phyloP scores from a whole-genome alignment of 2,329 filamentous ascomycete species.

The Paecilomyces sp. region DNA sequence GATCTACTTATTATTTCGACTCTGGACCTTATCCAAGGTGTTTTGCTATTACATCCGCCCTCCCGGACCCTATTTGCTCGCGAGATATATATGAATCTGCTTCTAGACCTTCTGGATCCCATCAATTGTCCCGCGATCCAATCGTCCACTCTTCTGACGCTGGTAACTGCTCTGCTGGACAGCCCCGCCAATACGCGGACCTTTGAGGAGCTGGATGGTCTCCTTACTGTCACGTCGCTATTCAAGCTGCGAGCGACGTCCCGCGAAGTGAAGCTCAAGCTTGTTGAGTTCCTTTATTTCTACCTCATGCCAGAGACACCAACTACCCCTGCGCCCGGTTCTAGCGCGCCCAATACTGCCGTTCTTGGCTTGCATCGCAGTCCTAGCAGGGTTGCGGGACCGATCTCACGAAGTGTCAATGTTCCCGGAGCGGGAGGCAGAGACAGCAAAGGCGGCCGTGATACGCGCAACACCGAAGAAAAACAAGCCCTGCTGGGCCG shows the following conservation, averaged over 20 bases:
- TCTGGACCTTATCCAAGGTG: constrained; percentile 81
- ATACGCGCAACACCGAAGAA: constrained; percentile 65
- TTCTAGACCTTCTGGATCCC: constrained; percentile 89
- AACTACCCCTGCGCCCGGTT: constrained; percentile 15
- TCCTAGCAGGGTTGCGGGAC: constrained; percentile 59
- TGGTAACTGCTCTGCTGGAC: constrained; percentile 83
- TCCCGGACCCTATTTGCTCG: constrained; percentile 80
- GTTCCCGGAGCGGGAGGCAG: constrained; percentile 17
- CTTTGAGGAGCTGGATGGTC: constrained; percentile 85
- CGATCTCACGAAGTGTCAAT: constrained; percentile 41
- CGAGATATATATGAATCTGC: constrained; percentile 92
- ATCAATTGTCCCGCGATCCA: constrained; percentile 89
- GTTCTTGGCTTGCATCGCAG: constrained; percentile 54
- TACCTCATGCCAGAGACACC: constrained; percentile 91
- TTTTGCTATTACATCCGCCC: constrained; percentile 80
- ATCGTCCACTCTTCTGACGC: constrained; percentile 78
- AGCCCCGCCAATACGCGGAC: constrained; percentile 81
- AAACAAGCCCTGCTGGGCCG: constrained; percentile 73
- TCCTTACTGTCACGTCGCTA: constrained; percentile 83
- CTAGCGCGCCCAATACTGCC: constrained; percentile 32
- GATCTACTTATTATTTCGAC: constrained; percentile 83
- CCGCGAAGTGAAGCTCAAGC: constrained; percentile 84
- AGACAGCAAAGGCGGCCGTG: constrained; percentile 18
- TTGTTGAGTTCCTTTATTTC: constrained; percentile 97
- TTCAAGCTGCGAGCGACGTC: constrained; percentile 85